Evolutionary conservation across 176 grass and related monocot species (phyloP).

Genomic region (Phyllostachys edulis): DNA sequence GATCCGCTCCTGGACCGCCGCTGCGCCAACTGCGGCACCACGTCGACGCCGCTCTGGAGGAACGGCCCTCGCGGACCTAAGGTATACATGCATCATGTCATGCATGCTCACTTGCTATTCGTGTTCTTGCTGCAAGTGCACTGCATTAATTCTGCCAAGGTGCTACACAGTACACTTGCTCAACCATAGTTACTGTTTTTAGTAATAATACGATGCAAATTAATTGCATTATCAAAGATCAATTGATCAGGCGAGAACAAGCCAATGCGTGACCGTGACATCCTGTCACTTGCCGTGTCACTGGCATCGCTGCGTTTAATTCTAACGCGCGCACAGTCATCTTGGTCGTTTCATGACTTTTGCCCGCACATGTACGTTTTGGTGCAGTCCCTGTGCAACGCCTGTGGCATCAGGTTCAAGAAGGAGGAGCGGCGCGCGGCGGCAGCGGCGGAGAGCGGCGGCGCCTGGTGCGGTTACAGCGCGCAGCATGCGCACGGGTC

Average conservation of each 20-base stretch:
- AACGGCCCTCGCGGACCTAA: constrained; percentile 93
- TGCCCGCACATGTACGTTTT: background rate
- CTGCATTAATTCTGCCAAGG: background rate
- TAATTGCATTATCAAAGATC: background rate
- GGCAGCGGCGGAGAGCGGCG: background rate
- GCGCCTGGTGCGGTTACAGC: constrained; percentile 26
- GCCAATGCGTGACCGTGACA: background rate
- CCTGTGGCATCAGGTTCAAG: constrained; percentile 81
- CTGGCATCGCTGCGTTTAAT: background rate
- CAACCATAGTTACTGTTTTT: background rate
- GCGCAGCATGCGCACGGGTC: constrained; percentile 7
- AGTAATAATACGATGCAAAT: background rate
- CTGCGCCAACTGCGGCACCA: constrained; percentile 94
- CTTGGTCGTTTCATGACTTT: background rate
- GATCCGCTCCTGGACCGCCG: constrained; percentile 43
- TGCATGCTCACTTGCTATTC: background rate
- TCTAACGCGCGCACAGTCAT: background rate
- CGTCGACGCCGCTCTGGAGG: constrained; percentile 91
- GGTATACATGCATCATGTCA: constrained; percentile 8
- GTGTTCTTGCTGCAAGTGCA: background rate
- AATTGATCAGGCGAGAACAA: background rate
- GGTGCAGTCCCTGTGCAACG: constrained; percentile 69
- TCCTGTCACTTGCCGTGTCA: background rate
- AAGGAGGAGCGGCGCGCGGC: constrained; percentile 69
- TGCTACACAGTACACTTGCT: background rate